A percentile compares a stretch with the other conserved stretches of the same genome.
These are phyloP conservation scores for Exophiala xenobiotica DNA, from an alignment of 2,329 filamentous ascomycete species.

Conservation along the genomic window DNA sequence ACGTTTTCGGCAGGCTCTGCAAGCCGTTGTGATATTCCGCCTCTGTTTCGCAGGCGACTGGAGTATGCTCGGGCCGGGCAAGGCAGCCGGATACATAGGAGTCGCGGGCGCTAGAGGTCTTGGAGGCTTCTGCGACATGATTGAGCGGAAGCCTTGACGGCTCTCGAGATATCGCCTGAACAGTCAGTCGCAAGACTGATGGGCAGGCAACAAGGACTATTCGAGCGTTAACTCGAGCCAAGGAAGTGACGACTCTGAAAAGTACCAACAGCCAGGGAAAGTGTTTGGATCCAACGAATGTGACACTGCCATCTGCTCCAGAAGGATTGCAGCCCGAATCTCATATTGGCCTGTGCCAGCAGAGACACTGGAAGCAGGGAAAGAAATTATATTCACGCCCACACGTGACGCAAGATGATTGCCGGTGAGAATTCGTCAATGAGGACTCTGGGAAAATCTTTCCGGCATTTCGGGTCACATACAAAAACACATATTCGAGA, in stretches of 20 bases:
- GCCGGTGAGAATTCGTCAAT: not conserved
- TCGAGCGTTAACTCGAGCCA: not conserved
- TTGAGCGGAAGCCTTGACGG: not conserved
- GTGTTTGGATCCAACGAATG: not conserved
- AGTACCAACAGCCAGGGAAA: not conserved
- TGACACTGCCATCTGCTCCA: not conserved
- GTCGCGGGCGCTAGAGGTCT: not conserved
- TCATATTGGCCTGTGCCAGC: not conserved
- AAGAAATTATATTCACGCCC: not conserved
- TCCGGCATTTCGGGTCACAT: not conserved
- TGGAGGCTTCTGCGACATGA: conserved; percentile 1
- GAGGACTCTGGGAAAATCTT: not conserved
- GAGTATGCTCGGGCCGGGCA: not conserved
- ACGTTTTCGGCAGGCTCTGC: conserved; percentile 11
- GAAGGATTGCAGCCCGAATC: not conserved
- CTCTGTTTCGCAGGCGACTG: conserved; percentile 1
- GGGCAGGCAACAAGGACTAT: not conserved
- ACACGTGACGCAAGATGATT: not conserved
- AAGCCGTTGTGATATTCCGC: conserved; percentile 11
- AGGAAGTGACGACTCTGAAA: not conserved
- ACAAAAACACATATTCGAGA: not conserved
- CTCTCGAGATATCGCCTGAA: not conserved
- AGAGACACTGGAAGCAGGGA: not conserved
- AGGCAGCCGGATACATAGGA: not conserved
- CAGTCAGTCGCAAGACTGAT: not conserved